Percentiles rank a stretch among this genome's conserved stretches.
Conservation (phyloP, 768 basidiomycete species). For the Suillus subalutaceus region DNA sequence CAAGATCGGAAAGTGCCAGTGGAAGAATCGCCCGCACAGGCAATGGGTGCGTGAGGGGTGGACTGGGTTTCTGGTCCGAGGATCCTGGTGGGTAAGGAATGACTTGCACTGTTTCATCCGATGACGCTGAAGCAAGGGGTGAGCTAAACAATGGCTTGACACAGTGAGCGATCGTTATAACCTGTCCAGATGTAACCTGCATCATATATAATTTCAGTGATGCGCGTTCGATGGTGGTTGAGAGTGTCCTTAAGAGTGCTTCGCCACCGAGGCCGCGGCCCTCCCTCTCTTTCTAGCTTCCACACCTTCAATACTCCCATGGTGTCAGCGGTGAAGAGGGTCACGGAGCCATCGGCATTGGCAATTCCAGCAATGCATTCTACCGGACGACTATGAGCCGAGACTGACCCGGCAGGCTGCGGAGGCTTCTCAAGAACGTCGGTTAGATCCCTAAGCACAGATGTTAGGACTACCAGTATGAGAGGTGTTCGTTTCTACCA, state of each 20-base stretch:
- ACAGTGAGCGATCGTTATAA: conserved; percentile 30
- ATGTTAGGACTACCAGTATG: not conserved
- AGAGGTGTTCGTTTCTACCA: conserved; percentile 57
- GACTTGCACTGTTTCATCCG: conserved; percentile 83
- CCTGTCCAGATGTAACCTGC: conserved; percentile 90
- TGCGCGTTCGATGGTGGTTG: conserved; percentile 76
- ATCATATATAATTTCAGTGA: conserved; percentile 72
- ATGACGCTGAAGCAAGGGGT: conserved; percentile 61
- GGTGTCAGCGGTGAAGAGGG: conserved; percentile 85
- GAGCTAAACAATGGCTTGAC: conserved; percentile 11
- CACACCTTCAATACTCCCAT: conserved; percentile 90
- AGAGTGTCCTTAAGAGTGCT: conserved; percentile 57
- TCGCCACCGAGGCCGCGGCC: conserved; percentile 49
- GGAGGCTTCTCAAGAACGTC: conserved; percentile 45
- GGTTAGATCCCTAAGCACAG: conserved; percentile 61
- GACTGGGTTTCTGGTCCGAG: conserved; percentile 40
- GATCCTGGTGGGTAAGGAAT: conserved; percentile 44
- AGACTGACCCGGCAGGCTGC: conserved; percentile 66
- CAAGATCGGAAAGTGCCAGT: conserved; percentile 61
- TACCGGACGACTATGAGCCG: conserved; percentile 86
- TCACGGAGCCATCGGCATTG: conserved; percentile 46
- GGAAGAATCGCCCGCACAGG: conserved; percentile 78
- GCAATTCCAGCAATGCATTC: conserved; percentile 69
- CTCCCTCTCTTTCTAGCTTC: conserved; percentile 54
- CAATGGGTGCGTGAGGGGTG: conserved; percentile 58